Conservation (phyloP, 306 rosid species). For the Lablab purpureus region DNA sequence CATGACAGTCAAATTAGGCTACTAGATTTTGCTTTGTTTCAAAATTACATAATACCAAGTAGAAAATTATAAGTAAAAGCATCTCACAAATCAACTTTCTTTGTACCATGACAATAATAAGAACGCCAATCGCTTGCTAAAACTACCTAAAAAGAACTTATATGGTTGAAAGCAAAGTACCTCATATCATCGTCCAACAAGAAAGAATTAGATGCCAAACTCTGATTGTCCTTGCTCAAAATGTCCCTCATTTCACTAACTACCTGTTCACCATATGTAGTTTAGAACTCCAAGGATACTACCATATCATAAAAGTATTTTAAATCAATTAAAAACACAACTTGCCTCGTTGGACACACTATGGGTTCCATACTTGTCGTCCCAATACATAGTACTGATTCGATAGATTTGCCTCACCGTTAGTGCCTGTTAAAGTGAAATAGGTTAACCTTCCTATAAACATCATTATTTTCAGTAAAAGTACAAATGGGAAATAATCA, state of each 20-base stretch:
- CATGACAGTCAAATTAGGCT: slow-evolving; percentile 20
- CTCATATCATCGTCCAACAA: slow-evolving; percentile 88
- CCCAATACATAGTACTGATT: slow-evolving; percentile 96
- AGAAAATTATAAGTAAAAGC: neutral
- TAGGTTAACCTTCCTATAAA: slow-evolving; percentile 16
- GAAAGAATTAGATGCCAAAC: slow-evolving; percentile 79
- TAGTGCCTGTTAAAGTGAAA: slow-evolving; percentile 63
- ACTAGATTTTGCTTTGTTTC: slow-evolving; percentile 34
- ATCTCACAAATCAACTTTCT: neutral
- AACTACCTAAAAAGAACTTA: neutral
- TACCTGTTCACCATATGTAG: slow-evolving; percentile 61
- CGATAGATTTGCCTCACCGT: slow-evolving; percentile 93
- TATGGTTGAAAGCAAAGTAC: slow-evolving; percentile 46
- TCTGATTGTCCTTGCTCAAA: slow-evolving; percentile 77
- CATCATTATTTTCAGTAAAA: neutral
- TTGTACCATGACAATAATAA: neutral
- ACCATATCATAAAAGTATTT: neutral
- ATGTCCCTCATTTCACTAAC: slow-evolving; percentile 88
- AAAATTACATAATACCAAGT: neutral
- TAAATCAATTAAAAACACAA: slow-evolving; percentile 39
- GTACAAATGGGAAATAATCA: neutral
- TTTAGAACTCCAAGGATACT: slow-evolving; percentile 22
- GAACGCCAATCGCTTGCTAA: slow-evolving; percentile 16
- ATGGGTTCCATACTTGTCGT: slow-evolving; percentile 91
- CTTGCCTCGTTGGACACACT: slow-evolving; percentile 96